Evolutionary conservation across 352 stramenopile genomes (phyloP), one percentile per base, ranked within the genome.

Genomic region (Globisporangium iwayamae): DNA sequence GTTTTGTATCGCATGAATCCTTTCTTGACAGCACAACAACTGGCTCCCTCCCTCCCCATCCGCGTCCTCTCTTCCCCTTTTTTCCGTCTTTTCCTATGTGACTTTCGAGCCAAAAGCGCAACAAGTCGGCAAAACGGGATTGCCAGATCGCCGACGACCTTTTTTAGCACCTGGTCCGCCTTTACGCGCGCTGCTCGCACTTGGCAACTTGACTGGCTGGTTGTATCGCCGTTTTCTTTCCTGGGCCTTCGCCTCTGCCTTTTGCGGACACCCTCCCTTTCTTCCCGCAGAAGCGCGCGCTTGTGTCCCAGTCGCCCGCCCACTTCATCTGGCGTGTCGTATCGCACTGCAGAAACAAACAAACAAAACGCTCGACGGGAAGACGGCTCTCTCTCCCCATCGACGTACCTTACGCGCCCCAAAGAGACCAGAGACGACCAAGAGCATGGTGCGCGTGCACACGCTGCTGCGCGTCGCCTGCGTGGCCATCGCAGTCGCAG

Each of bases 401-500:
- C 50, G 50, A 56, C 50, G 50, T 56, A 56, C 50, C n/a, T 20
- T 18, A 47, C 11, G 2, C 25, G 20, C 47, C 30, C 52, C 32
- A 36, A 2, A 47, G 53, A 60, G 25, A 25, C 47, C 22, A 13
- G 18, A n/a, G 48, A 52, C 11, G 13, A 54, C 47, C 8, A 8
- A 34, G 22, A 36, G 22, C 18, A 66, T 66, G 51, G 52, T 66
- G 38, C 39, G 39, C 14, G 43, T 66, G 18, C 22, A 39, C 32
- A 36, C 62, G 34, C 45, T 67, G 3, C 34, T 67, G 38, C 54
- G 43, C n/a, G 36, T 41, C 43, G 45, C 47, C 3, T 55, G 43
- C 62, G 62, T 45, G 34, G 43, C 62, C 16, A 45, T 61, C 52
- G 61, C 50, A 28, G 28, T 66, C 36, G 39, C 39, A 4, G 53